Conservation (phyloP, 1,284 basidiomycete genomes). For the Leccinum pachyderme region DNA sequence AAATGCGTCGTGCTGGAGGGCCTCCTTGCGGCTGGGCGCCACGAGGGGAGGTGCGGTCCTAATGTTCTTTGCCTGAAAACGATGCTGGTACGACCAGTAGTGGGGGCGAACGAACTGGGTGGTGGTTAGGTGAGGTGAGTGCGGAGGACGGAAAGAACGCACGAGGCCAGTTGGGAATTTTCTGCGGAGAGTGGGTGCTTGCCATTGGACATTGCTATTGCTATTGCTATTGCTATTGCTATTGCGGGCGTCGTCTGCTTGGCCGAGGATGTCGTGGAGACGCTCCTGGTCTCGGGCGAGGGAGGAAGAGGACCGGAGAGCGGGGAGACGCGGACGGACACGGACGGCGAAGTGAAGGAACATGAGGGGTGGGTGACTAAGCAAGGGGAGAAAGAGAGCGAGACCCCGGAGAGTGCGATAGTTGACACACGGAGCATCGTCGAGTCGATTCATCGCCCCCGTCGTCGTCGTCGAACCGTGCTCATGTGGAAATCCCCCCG, state of each 20-base stretch:
- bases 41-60: slow-evolving; percentile 34
- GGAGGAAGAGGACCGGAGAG: slow-evolving; percentile 16
- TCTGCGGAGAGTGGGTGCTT: slow-evolving; percentile 26
- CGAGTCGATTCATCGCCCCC: background rate
- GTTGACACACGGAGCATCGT: slow-evolving; percentile 4
- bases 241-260: slow-evolving; percentile 23
- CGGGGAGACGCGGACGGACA: background rate
- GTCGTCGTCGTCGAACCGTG: background rate
- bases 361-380: slow-evolving; percentile 2
- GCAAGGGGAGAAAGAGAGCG: background rate
- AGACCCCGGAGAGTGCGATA: slow-evolving; percentile 26
- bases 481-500: background rate
- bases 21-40: slow-evolving; percentile 51
- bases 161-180: slow-evolving; percentile 26
- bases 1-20: slow-evolving; percentile 64
- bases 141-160: background rate
- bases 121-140: background rate
- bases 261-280: slow-evolving; percentile 22
- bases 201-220: slow-evolving; percentile 16
- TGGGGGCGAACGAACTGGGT: slow-evolving; percentile 46
- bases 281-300: slow-evolving; percentile 24
- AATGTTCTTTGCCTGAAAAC: slow-evolving; percentile 30
- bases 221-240: slow-evolving; percentile 2
- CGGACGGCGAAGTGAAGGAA: slow-evolving; percentile 6
- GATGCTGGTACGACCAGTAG: slow-evolving; percentile 43